Conservation (phyloP, 306 rosid genomes). For the Morella rubra region DNA sequence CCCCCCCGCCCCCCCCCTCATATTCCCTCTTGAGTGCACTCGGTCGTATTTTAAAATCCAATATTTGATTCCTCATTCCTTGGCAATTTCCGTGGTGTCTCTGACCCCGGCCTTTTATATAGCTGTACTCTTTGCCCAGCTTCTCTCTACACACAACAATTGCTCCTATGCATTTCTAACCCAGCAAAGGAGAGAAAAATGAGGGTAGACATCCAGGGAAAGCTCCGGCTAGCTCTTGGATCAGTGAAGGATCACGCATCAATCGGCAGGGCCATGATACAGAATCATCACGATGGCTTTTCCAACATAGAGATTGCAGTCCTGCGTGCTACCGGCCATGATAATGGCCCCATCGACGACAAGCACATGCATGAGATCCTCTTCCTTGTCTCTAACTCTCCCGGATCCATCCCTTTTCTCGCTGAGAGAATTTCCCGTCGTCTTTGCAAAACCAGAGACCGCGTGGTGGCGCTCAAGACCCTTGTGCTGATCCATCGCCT, state of each 20-base stretch:
- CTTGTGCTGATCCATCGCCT: slow-evolving; percentile 58
- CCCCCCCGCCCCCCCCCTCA: neutral
- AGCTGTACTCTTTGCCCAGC: slow-evolving; percentile 13
- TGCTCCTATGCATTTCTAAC: slow-evolving; percentile 18
- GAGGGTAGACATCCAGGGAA: slow-evolving; percentile 52
- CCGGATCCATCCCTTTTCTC: slow-evolving; percentile 52
- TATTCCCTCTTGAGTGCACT: slow-evolving; percentile 17
- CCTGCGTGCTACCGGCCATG: slow-evolving; percentile 53
- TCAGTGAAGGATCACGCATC: slow-evolving; percentile 61
- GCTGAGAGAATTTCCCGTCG: slow-evolving; percentile 57
- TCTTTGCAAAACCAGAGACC: slow-evolving; percentile 47
- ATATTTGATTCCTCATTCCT: slow-evolving; percentile 48
- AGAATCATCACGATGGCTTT: slow-evolving; percentile 43
- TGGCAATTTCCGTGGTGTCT: slow-evolving; percentile 7
- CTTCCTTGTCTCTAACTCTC: slow-evolving; percentile 54
- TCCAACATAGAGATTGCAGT: slow-evolving; percentile 60
- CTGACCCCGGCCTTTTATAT: slow-evolving; percentile 37
- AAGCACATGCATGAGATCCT: slow-evolving; percentile 65
- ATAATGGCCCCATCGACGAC: slow-evolving; percentile 54
- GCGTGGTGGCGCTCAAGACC: slow-evolving; percentile 54
- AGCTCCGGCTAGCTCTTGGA: slow-evolving; percentile 47
- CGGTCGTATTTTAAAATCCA: slow-evolving; percentile 22
- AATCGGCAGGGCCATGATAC: slow-evolving; percentile 58
- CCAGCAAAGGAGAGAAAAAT: slow-evolving; percentile 19
- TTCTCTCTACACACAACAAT: slow-evolving; percentile 35